phyloP scores from a whole-genome alignment of 2,329 filamentous ascomycete species.

The Teratosphaeria epicoccoides region DNA sequence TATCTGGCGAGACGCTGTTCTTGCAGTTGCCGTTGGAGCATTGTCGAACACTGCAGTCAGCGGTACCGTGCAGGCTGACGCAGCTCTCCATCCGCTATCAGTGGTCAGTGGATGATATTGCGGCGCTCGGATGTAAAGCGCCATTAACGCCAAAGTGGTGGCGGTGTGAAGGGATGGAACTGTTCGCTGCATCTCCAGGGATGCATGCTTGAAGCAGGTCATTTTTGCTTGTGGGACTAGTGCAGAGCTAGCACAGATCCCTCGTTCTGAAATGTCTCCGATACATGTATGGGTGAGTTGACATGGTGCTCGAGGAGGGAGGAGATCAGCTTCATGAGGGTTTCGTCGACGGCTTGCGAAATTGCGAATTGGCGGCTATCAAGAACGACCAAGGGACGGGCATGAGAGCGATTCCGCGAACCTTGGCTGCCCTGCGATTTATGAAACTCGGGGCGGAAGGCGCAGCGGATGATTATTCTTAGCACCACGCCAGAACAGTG shows the following conservation, averaged over 20 bases:
- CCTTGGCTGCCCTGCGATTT: neutral
- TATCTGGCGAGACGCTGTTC: slow-evolving; percentile 5
- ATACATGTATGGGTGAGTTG: slow-evolving; percentile 2
- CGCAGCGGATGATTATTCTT: neutral
- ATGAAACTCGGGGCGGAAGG: neutral
- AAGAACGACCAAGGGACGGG: too few relatives aligned
- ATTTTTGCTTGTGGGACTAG: slow-evolving; percentile 10
- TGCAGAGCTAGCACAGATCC: slow-evolving; percentile 15
- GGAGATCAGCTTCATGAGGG: neutral
- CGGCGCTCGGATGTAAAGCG: neutral
- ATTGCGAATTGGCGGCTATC: neutral
- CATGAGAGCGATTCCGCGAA: neutral
- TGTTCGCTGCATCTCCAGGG: slow-evolving; percentile 16
- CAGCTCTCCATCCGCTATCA: neutral
- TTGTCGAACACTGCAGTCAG: neutral
- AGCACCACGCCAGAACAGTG: neutral
- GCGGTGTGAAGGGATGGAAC: slow-evolving; percentile 5
- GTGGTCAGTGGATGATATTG: neutral
- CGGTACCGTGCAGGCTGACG: neutral
- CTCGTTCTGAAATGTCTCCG: slow-evolving; percentile 11
- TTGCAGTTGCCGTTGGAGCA: neutral
- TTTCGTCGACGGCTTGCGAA: too few relatives aligned
- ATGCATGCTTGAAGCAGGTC: slow-evolving; percentile 19
- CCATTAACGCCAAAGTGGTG: neutral
- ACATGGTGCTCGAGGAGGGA: neutral